Evolutionary conservation across 75 land plant species (phyloP).

Genomic region (Pinus tabuliformis): DNA sequence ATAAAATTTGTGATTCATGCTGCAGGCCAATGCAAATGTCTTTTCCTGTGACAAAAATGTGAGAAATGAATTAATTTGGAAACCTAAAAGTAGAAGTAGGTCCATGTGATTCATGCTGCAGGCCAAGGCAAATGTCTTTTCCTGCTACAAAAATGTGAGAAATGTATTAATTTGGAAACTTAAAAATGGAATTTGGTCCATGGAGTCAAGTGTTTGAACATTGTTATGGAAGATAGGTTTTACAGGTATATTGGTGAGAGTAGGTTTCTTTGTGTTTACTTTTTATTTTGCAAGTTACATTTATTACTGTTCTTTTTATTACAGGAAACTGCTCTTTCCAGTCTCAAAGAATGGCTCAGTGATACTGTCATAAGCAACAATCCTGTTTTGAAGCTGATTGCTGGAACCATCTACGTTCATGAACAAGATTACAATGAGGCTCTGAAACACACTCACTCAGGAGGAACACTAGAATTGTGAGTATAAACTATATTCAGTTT

Average conservation of each 20-base stretch:
- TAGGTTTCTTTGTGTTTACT: not conserved
- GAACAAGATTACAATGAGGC: constrained; percentile 98
- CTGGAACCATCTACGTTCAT: constrained; percentile 91
- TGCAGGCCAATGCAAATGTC: no score
- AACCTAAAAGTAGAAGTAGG: not conserved
- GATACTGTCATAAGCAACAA: constrained; percentile 89
- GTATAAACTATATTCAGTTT: constrained; percentile 11
- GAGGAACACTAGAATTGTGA: constrained; percentile 96
- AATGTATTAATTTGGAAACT: not conserved
- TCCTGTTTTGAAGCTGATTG: constrained; percentile 68
- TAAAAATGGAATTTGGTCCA: not conserved
- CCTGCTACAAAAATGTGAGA: no score
- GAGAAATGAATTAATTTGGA: not conserved
- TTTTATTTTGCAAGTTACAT: constrained; percentile 1
- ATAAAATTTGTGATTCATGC: no score
- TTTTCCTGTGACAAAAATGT: no score
- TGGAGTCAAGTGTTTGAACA: not conserved
- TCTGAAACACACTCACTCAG: constrained; percentile 86
- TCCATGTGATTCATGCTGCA: no score
- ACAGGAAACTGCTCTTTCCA: constrained; percentile 72
- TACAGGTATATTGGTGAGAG: not conserved
- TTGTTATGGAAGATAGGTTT: not conserved
- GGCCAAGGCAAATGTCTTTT: no score
- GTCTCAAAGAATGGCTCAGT: constrained; percentile 79
- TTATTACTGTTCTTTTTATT: not conserved